Evolutionary conservation across 257 asterid species (phyloP).

Genomic region (Paulownia fortunei): DNA sequence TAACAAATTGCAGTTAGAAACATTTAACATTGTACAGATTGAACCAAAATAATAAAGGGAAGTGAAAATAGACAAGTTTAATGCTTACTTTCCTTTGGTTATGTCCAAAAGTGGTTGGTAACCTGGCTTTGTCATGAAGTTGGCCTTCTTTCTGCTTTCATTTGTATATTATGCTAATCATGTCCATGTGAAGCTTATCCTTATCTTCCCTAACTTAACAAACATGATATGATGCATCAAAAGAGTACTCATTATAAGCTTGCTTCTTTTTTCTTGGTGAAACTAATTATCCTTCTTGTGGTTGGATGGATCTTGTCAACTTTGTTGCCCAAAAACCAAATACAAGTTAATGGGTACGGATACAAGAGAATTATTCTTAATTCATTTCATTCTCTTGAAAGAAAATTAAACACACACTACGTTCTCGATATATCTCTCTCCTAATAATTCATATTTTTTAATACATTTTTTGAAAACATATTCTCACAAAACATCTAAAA

Average conservation of each 20-base stretch:
- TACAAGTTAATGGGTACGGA: neutral
- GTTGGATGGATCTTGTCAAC: constrained; percentile 37
- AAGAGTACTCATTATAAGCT: neutral
- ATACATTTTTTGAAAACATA: too few species aligned
- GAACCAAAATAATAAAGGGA: constrained; percentile 35
- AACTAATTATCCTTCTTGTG: constrained; percentile 14
- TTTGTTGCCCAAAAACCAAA: neutral
- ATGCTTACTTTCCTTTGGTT: constrained; percentile 28
- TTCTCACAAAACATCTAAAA: too few species aligned
- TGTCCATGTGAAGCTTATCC: constrained; percentile 30
- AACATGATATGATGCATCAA: constrained; percentile 21
- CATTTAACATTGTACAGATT: constrained; percentile 10
- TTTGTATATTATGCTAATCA: constrained; percentile 29
- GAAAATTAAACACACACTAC: too few species aligned
- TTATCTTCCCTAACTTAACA: constrained; percentile 29
- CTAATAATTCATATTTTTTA: too few species aligned
- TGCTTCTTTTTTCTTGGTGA: constrained; percentile 29
- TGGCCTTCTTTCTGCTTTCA: constrained; percentile 31
- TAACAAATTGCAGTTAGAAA: constrained; percentile 32
- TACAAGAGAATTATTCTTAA: too few species aligned
- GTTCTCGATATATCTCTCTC: too few species aligned
- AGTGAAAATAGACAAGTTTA: constrained; percentile 23
- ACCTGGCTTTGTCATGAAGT: constrained; percentile 53
- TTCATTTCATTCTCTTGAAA: too few species aligned
- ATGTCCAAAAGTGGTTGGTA: constrained; percentile 48